Evolutionary conservation across 495 filamentous ascomycete genomes (phyloP), one percentile per base, ranked within the genome.

Genomic region (Daldinia childiae): DNA sequence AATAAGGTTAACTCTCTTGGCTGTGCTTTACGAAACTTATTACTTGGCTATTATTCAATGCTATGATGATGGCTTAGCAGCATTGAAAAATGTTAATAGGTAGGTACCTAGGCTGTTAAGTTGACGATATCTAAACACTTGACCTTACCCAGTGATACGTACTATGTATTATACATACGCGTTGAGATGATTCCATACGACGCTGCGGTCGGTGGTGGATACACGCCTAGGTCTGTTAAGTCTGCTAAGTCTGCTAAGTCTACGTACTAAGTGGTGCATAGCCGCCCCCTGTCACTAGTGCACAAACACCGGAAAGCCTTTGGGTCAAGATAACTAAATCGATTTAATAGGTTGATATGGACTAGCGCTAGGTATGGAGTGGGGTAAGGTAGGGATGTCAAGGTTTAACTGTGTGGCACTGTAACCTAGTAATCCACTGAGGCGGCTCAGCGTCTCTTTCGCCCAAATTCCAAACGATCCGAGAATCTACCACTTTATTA

Each of bases 251-350:
- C n/a, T n/a, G n/a, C n/a, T n/a, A n/a, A n/a, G n/a, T n/a, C n/a
- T n/a, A n/a, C n/a, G n/a, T n/a, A n/a, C 24, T 52, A 24, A 27
- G 50, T 58, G 19, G 12, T 51, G 51, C 63, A 66, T 71, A 67
- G 69, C 69, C 69, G 64, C 69, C 64, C 69, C 69, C 69, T 69
- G 64, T 56, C 26, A 43, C 24, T 52, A 64, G 55, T 50, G 58
- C 21, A 39, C 55, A 57, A 71, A 32, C 62, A 52, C 30, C 58
- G 63, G 43, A 63, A 63, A 64, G 26, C 48, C 12, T 55, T 58
- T 66, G 21, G 34, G 55, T 41, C 58, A 60, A 56, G 48, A 11
- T 6, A 55, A 26, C 36, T 17, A 71, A 66, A 54, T 63, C 50
- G 43, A 63, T 59, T 60, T 41, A 12, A 68, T 68, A 68, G 59